Percentiles rank a stretch among this genome's conserved stretches.
Evolutionary conservation across 2,329 filamentous ascomycete species (phyloP).

Genomic region (Botrytis hyacinthi): DNA sequence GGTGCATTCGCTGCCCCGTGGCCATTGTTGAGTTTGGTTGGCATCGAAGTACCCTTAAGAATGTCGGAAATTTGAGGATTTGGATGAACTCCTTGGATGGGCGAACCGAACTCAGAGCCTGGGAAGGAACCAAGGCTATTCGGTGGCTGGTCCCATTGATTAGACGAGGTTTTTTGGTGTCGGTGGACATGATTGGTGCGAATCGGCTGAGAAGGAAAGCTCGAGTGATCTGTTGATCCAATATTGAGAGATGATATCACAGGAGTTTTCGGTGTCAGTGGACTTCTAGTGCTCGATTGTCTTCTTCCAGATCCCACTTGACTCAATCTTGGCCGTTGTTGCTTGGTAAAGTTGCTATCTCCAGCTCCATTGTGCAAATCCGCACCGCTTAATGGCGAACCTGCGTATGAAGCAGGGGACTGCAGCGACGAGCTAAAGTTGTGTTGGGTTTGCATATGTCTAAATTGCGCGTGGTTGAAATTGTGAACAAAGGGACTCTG

Average conservation of each 20-base stretch:
- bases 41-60: constrained; percentile 85
- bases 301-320: constrained; percentile 66
- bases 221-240: constrained; percentile 62
- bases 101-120: constrained; percentile 86
- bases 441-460: constrained; percentile 60
- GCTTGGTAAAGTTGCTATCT: constrained; percentile 55
- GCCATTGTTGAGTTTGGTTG: constrained; percentile 69
- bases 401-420: constrained; percentile 51
- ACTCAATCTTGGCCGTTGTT: constrained; percentile 55
- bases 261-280: constrained; percentile 84
- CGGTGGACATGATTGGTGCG: constrained; percentile 60
- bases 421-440: constrained; percentile 55
- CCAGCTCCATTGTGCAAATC: constrained; percentile 47
- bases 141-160: constrained; percentile 85
- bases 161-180: constrained; percentile 81
- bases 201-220: constrained; percentile 76
- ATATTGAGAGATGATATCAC: constrained; percentile 69
- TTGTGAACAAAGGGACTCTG: constrained; percentile 83
- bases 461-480: constrained; percentile 76
- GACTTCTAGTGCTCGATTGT: constrained; percentile 70
- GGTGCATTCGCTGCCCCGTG: constrained; percentile 31
- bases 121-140: constrained; percentile 81
- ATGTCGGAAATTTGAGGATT: constrained; percentile 84
- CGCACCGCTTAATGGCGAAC: constrained; percentile 49
- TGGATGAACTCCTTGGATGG: constrained; percentile 62